Conservation (phyloP, 2,329 filamentous ascomycete genomes). For the Fusarium haematococcum region DNA sequence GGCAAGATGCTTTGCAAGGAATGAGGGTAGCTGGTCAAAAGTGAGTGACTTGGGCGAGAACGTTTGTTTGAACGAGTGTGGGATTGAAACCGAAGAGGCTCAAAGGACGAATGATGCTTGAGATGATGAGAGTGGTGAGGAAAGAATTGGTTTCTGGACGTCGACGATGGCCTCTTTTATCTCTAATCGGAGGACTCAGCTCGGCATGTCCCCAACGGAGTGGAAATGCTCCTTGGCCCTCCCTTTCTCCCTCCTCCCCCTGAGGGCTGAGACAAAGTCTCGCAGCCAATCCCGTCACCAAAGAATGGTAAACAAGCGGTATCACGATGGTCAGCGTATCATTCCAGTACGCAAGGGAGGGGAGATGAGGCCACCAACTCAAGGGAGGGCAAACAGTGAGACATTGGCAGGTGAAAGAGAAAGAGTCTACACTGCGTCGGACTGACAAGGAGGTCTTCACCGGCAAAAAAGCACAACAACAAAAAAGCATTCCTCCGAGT, state of each 20-base stretch:
- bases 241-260: constrained; percentile 4
- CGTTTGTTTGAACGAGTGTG: constrained; percentile 32
- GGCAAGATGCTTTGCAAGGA: constrained; percentile 17
- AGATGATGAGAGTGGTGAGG: constrained; percentile 1
- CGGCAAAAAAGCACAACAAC: background rate
- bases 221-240: constrained; percentile 4
- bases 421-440: background rate
- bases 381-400: constrained; percentile 14
- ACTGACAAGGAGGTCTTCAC: background rate
- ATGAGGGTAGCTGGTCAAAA: constrained; percentile 14
- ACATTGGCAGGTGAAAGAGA: background rate
- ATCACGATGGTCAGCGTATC: constrained; percentile 15
- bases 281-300: constrained; percentile 8
- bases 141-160: background rate
- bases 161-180: constrained; percentile 40
- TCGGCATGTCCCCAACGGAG: background rate
- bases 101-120: constrained; percentile 23
- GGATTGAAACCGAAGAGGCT: constrained; percentile 15
- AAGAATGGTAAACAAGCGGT: constrained; percentile 30
- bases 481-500: background rate
- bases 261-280: constrained; percentile 19
- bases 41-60: background rate
- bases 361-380: constrained; percentile 27
- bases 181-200: background rate
- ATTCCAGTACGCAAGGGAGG: constrained; percentile 37